Base-by-base conservation (phyloP, 345 rosid genomes). In the Cardamine chenopodiifolia region DNA sequence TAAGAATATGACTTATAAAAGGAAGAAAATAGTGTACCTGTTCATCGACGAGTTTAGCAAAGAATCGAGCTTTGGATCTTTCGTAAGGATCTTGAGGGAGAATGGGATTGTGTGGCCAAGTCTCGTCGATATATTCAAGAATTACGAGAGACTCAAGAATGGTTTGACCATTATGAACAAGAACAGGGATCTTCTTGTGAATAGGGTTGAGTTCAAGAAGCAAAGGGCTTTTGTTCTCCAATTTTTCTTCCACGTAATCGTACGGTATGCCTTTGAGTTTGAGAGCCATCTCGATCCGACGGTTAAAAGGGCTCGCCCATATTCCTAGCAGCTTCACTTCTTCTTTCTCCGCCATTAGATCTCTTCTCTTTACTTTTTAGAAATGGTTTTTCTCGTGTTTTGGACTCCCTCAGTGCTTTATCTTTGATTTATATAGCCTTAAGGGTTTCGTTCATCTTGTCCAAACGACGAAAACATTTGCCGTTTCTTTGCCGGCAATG, bases 61-160 rank as follows among this genome's bases (percentile, higher is more conserved):
- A 82, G 66, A 86, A 82, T 0, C 85, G 77, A 76, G 86, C 82
- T 14, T 31, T 28, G 48, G 87, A 77, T 74, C 82, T 76, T 1
- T 79, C 80, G 9, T 65, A 67, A 68, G 86, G 86, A 66, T 86
- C 86, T 1, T 25, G 52, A 42, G 87, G 85, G 53, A 82, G 74
- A 61, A 84, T 23, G 2, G 87, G 87, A 71, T 79, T 68, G 1
- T 59, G 26, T 12, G 47, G 60, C 86, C 89, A 83, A 7, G 82
- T 80, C 52, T 83, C 86, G 0, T 86, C 87, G 32, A 86, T 80
- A 78, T 82, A 86, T 13, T 86, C 83, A 6, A 86, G 80, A 26
- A 84, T 81, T n/a, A 82, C 23, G 0, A 32, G 72, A 7, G 87
- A 86, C 56, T 86, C 89, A 0, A 54, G 39, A 8, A 83, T 53